These are phyloP conservation scores for Chenopodium album DNA, from an alignment of 148 eudicot genomes.

Conservation along the genomic window DNA sequence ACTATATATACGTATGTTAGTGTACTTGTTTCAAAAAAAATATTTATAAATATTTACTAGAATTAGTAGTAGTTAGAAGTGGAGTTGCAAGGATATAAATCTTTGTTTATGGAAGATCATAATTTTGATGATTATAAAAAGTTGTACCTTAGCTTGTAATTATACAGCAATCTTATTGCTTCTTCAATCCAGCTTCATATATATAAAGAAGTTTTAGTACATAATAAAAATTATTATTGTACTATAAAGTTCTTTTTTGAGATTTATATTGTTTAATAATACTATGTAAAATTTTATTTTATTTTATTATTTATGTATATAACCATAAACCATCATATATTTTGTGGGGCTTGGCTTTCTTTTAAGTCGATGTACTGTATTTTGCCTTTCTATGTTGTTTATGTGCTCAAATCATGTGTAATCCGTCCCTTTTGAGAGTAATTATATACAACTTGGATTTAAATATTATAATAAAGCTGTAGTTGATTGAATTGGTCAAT, in stretches of 20 bases:
- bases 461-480: too few species aligned
- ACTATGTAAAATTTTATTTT: background rate
- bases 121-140: slow-evolving; percentile 10
- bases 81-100: slow-evolving; percentile 3
- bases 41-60: background rate
- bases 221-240: background rate
- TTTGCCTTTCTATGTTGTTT: slow-evolving; percentile 11
- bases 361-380: slow-evolving; percentile 7
- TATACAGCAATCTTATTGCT: slow-evolving; percentile 17
- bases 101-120: background rate
- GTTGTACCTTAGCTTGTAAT: slow-evolving; percentile 18
- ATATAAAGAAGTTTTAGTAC: slow-evolving; percentile 18
- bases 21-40: background rate
- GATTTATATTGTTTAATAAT: background rate
- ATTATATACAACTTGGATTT: slow-evolving; percentile 2
- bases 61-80: slow-evolving; percentile 12
- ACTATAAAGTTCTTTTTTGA: background rate
- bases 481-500: too few species aligned
- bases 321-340: background rate
- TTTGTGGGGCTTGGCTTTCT: background rate
- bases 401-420: slow-evolving; percentile 1
- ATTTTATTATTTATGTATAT: background rate
- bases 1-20: slow-evolving; percentile 1
- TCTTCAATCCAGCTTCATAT: background rate
- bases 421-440: background rate